A percentile compares a stretch with the other conserved stretches of the same genome.
phyloP scores from a whole-genome alignment of 2,329 filamentous ascomycete genomes.

The Raffaelea arxii region DNA sequence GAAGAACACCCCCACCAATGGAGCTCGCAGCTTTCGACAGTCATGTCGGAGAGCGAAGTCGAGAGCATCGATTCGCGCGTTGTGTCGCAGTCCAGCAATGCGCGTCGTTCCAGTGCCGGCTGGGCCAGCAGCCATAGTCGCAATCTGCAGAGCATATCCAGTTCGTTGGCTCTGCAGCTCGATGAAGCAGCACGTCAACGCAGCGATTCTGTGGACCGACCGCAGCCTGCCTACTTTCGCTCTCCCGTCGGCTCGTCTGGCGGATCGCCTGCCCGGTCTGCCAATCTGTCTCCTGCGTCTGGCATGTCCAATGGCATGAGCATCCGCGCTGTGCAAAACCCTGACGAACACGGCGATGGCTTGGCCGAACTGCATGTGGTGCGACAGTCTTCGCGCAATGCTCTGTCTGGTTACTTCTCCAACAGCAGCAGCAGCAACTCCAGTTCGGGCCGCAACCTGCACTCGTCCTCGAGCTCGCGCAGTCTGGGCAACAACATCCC shows the following conservation, averaged over 20 bases:
- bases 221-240: slow-evolving; percentile 31
- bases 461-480: slow-evolving; percentile 36
- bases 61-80: slow-evolving; percentile 31
- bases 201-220: slow-evolving; percentile 36
- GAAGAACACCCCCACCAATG: slow-evolving; percentile 46
- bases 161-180: slow-evolving; percentile 36
- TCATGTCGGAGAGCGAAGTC: slow-evolving; percentile 51
- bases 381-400: slow-evolving; percentile 42
- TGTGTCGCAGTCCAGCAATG: slow-evolving; percentile 30
- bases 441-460: slow-evolving; percentile 36
- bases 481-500: slow-evolving; percentile 39
- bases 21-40: slow-evolving; percentile 55
- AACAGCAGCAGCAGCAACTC: slow-evolving; percentile 24
- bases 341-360: slow-evolving; percentile 56
- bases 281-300: too few species aligned
- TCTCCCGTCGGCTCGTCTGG: too few species aligned
- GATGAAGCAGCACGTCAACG: slow-evolving; percentile 23
- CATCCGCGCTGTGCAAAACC: slow-evolving; percentile 39
- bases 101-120: slow-evolving; percentile 35
- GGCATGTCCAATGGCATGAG: too few species aligned
- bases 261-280: too few species aligned
- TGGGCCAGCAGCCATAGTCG: slow-evolving; percentile 40
- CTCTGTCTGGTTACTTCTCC: slow-evolving; percentile 41
- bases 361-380: slow-evolving; percentile 49
- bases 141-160: slow-evolving; percentile 48